A percentile compares a stretch with the other conserved stretches of the same genome.
These are phyloP conservation scores for Alternaria ventricosa DNA, from an alignment of 2,329 filamentous ascomycete genomes.

Conservation along the genomic window DNA sequence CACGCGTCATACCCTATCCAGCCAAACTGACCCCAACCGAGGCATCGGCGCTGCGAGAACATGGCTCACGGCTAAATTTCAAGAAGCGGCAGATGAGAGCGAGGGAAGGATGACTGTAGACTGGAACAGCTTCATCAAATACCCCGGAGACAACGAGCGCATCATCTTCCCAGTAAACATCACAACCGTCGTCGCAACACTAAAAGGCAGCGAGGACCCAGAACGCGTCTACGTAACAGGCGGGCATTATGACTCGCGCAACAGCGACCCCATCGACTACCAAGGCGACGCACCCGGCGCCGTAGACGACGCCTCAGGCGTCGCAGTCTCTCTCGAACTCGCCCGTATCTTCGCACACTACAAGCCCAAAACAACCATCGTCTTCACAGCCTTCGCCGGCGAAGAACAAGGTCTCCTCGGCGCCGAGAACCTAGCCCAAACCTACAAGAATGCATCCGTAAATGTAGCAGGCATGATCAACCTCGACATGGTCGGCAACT, in stretches of 20 bases:
- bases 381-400: constrained; percentile 62
- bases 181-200: constrained; percentile 54
- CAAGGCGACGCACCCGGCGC: constrained; percentile 60
- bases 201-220: constrained; percentile 57
- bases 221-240: constrained; percentile 59
- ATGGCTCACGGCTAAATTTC: constrained; percentile 59
- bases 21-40: constrained; percentile 55
- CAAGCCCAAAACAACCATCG: constrained; percentile 57
- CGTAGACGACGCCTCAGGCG: constrained; percentile 56
- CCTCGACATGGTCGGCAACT: constrained; percentile 62
- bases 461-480: constrained; percentile 63
- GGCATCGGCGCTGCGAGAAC: constrained; percentile 63
- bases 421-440: constrained; percentile 57
- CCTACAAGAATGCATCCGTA: constrained; percentile 55
- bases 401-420: constrained; percentile 64
- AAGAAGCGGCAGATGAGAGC: constrained; percentile 52
- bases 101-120: constrained; percentile 58
- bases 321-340: constrained; percentile 57
- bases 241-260: constrained; percentile 62
- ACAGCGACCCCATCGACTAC: constrained; percentile 57
- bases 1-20: constrained; percentile 61
- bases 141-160: constrained; percentile 41
- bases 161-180: constrained; percentile 59
- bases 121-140: constrained; percentile 58
- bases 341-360: constrained; percentile 58